Conservation (phyloP, 331 rosid species). For the Malus hybrid region DNA sequence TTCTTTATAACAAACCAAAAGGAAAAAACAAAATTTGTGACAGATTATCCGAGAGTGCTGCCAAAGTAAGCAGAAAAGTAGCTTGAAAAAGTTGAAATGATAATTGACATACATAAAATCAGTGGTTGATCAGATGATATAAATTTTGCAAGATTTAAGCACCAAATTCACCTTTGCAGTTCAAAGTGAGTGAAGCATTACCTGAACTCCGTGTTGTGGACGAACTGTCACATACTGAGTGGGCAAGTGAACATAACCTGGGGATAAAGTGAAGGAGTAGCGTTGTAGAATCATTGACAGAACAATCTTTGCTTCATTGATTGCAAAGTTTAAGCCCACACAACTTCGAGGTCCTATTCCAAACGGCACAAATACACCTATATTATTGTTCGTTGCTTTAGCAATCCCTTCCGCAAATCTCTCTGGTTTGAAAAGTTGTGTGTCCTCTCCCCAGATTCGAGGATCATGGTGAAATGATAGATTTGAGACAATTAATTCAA, state of each 20-base stretch:
- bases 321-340: constrained; percentile 2
- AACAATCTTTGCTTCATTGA: not conserved
- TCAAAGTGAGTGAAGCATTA: not conserved
- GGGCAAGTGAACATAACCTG: constrained; percentile 3
- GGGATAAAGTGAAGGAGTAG: not conserved
- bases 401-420: no score
- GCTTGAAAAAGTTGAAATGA: no score
- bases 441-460: constrained; percentile 6
- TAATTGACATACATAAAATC: no score
- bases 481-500: not conserved
- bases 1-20: no score
- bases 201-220: not conserved
- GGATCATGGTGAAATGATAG: constrained; percentile 8
- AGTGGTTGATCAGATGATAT: no score
- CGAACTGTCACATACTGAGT: not conserved
- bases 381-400: no score
- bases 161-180: no score
- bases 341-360: constrained; percentile 1
- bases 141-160: no score
- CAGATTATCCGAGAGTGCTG: no score
- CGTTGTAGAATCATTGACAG: constrained; percentile 2
- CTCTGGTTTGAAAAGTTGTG: no score
- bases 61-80: no score
- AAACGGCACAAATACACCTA: not conserved
- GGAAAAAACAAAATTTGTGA: no score